Percentiles rank a stretch among this genome's conserved stretches.
phyloP scores from a whole-genome alignment of 495 filamentous ascomycete species.

The Aspergillus sclerotiicarbonarius region DNA sequence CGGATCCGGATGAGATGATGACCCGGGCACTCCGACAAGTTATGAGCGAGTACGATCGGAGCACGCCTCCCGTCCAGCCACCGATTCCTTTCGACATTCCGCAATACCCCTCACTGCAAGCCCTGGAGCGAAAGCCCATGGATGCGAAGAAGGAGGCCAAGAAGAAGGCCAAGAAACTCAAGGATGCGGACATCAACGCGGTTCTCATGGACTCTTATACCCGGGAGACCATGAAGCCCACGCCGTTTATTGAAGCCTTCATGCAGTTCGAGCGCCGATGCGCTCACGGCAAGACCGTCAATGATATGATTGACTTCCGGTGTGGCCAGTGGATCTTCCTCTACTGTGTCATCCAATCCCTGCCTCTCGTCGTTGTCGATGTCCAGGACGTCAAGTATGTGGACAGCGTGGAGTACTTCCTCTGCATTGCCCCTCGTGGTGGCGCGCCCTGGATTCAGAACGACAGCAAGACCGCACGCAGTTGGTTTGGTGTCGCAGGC shows the following conservation, averaged over 20 bases:
- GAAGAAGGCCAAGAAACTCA: slow-evolving; percentile 64
- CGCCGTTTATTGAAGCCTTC: slow-evolving; percentile 73
- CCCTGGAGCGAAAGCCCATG: slow-evolving; percentile 57
- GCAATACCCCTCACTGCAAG: slow-evolving; percentile 65
- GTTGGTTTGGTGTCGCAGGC: slow-evolving; percentile 78
- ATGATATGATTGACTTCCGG: slow-evolving; percentile 74
- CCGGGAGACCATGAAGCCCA: slow-evolving; percentile 60
- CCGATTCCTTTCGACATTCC: slow-evolving; percentile 91
- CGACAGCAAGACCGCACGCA: slow-evolving; percentile 59
- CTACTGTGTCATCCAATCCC: slow-evolving; percentile 84
- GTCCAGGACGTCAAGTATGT: slow-evolving; percentile 73
- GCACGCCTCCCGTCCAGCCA: slow-evolving; percentile 82
- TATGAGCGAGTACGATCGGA: slow-evolving; percentile 81
- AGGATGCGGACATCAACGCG: slow-evolving; percentile 70
- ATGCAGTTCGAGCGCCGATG: slow-evolving; percentile 78
- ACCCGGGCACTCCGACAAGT: slow-evolving; percentile 65
- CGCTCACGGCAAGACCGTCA: slow-evolving; percentile 65
- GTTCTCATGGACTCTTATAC: slow-evolving; percentile 77
- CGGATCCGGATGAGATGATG: slow-evolving; percentile 44
- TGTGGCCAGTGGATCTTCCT: slow-evolving; percentile 93
- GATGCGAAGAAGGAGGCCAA: slow-evolving; percentile 69
- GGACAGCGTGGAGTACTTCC: slow-evolving; percentile 90
- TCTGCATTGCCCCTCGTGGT: slow-evolving; percentile 85
- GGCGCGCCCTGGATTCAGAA: slow-evolving; percentile 84
- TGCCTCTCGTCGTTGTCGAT: slow-evolving; percentile 88